A percentile compares a stretch with the other conserved stretches of the same genome.
phyloP scores from a whole-genome alignment of 352 stramenopile genomes.

The Albugo candida region DNA sequence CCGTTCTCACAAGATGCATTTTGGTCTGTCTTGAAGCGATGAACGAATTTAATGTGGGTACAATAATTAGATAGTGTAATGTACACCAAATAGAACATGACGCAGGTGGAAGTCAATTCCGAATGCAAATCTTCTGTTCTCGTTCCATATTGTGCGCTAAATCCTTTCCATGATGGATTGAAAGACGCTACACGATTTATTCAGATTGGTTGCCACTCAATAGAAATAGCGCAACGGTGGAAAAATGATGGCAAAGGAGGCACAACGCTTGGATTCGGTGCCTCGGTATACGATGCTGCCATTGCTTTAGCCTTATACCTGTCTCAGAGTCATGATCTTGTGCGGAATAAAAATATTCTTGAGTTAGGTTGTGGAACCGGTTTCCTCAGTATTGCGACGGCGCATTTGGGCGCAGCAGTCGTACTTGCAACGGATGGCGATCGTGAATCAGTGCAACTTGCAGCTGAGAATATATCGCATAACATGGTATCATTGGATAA shows the following conservation, averaged over 20 bases:
- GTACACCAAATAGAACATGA: no score
- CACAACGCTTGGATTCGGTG: constrained; percentile 51
- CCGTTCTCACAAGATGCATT: constrained; percentile 94
- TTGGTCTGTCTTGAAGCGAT: constrained; percentile 83
- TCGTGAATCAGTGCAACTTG: constrained; percentile 35
- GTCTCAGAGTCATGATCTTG: constrained; percentile 22
- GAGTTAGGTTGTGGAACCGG: constrained; percentile 57
- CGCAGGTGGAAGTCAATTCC: no score
- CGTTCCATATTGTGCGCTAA: constrained; percentile 53
- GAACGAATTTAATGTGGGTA: no score
- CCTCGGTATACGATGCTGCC: constrained; percentile 64
- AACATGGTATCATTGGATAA: constrained; percentile 14
- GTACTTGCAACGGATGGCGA: constrained; percentile 62
- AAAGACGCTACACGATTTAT: constrained; percentile 41
- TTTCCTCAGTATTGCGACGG: constrained; percentile 49
- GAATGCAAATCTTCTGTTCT: constrained; percentile 11
- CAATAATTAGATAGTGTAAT: no score
- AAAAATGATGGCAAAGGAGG: constrained; percentile 52
- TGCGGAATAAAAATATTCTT: constrained; percentile 34
- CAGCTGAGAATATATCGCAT: constrained; percentile 27
- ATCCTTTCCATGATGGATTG: constrained; percentile 54
- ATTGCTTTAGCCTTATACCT: constrained; percentile 66
- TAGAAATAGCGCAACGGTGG: constrained; percentile 61
- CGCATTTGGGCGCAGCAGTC: constrained; percentile 17
- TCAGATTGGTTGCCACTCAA: constrained; percentile 27